Evolutionary conservation across 352 stramenopile genomes (phyloP).

Genomic region (Peronospora destructor): DNA sequence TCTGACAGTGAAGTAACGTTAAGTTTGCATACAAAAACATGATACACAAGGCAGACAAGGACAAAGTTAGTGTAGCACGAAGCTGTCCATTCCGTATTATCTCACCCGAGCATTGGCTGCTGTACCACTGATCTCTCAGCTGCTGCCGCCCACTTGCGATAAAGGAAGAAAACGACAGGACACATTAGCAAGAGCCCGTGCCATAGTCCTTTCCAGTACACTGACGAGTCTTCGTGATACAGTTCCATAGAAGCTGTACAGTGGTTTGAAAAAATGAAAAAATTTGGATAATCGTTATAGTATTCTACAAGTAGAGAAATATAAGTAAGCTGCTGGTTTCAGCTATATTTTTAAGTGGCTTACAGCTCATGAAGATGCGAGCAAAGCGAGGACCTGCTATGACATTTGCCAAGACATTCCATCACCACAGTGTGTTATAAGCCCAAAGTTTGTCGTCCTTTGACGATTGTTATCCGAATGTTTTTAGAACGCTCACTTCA

Average conservation of each 20-base stretch:
- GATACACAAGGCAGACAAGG: background rate
- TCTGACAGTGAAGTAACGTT: constrained; percentile 11
- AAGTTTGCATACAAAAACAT: background rate
- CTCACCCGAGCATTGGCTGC: constrained; percentile 41
- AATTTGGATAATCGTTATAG: too few relatives aligned
- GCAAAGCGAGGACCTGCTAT: too few relatives aligned
- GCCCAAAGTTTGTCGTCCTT: too few relatives aligned
- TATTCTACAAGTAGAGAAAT: too few relatives aligned
- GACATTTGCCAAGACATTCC: too few relatives aligned
- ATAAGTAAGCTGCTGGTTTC: too few relatives aligned
- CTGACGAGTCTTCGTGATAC: constrained; percentile 22
- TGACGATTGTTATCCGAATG: too few relatives aligned
- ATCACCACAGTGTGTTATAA: too few relatives aligned
- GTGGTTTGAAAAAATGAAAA: too few relatives aligned
- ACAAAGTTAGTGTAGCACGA: constrained; percentile 1
- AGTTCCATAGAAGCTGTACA: constrained; percentile 16
- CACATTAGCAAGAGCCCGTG: constrained; percentile 47
- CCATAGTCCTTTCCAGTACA: constrained; percentile 48
- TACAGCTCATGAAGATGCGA: too few relatives aligned
- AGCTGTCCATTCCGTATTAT: background rate
- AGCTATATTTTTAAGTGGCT: too few relatives aligned
- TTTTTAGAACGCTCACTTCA: too few relatives aligned
- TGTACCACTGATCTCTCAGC: constrained; percentile 13
- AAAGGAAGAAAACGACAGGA: constrained; percentile 39
- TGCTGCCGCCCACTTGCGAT: constrained; percentile 38